Evolutionary conservation across 495 filamentous ascomycete genomes (phyloP).

Genomic region (Xylaria sp.): DNA sequence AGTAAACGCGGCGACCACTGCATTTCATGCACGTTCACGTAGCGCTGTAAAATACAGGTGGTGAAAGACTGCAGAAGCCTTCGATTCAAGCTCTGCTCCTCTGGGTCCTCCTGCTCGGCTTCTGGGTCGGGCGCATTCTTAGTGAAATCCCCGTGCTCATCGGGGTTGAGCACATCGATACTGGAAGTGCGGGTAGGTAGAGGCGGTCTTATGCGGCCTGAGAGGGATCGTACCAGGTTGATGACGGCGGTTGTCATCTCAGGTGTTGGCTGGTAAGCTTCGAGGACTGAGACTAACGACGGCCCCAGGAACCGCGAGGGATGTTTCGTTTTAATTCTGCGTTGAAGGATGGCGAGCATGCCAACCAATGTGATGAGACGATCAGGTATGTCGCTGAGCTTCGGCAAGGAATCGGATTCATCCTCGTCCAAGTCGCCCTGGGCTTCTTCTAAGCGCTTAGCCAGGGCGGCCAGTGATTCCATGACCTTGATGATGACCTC

Average conservation of each 20-base stretch:
- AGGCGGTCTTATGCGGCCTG: slow-evolving; percentile 73
- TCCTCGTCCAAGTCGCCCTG: slow-evolving; percentile 49
- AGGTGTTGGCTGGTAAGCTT: slow-evolving; percentile 67
- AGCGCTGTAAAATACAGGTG: slow-evolving; percentile 83
- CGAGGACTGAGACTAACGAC: slow-evolving; percentile 77
- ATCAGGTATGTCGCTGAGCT: slow-evolving; percentile 37
- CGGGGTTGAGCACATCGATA: slow-evolving; percentile 60
- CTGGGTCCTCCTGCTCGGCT: slow-evolving; percentile 66
- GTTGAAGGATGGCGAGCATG: slow-evolving; percentile 85
- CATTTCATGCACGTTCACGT: slow-evolving; percentile 69
- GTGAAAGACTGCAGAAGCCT: slow-evolving; percentile 85
- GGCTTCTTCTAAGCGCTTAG: slow-evolving; percentile 53
- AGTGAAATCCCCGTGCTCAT: slow-evolving; percentile 50
- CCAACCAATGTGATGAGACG: slow-evolving; percentile 80
- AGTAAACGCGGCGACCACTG: slow-evolving; percentile 78
- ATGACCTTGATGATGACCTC: slow-evolving; percentile 92
- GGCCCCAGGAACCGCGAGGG: slow-evolving; percentile 94
- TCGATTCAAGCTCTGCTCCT: slow-evolving; percentile 67
- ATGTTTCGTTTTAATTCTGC: slow-evolving; percentile 85
- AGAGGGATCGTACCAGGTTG: slow-evolving; percentile 75
- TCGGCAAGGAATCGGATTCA: slow-evolving; percentile 24
- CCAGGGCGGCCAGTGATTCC: slow-evolving; percentile 67
- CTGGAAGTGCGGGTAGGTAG: slow-evolving; percentile 74
- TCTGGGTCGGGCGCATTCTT: slow-evolving; percentile 82
- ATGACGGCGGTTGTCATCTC: slow-evolving; percentile 77